Evolutionary conservation across 768 basidiomycete genomes (phyloP).

Genomic region (Hysterangium stoloniferum): DNA sequence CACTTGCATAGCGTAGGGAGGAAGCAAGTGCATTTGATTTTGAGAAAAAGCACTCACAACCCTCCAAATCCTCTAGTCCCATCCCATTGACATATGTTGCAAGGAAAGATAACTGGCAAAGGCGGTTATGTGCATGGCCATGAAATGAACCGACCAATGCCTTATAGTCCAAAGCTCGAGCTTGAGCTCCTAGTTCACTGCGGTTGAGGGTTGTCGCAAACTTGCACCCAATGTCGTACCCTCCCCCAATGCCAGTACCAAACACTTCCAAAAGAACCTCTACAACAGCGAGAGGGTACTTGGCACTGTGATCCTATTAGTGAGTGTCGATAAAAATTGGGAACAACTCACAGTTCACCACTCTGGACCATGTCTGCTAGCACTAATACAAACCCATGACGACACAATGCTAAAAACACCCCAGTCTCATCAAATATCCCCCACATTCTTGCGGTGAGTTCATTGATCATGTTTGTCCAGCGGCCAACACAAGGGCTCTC

Average conservation of each 20-base stretch:
- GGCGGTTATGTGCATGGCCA: slow-evolving; percentile 13
- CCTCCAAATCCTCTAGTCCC: slow-evolving; percentile 19
- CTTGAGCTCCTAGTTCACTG: slow-evolving; percentile 12
- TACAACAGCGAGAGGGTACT: slow-evolving; percentile 17
- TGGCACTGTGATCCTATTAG: slow-evolving; percentile 14
- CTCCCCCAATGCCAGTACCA: slow-evolving; percentile 11
- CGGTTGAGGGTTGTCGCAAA: slow-evolving; percentile 14
- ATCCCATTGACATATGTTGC: slow-evolving; percentile 15
- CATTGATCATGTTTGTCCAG: slow-evolving; percentile 25
- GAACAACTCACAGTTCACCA: slow-evolving; percentile 30
- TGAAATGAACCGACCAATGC: slow-evolving; percentile 20
- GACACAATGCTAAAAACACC: slow-evolving; percentile 29
- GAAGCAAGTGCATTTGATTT: slow-evolving; percentile 20
- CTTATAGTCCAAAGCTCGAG: slow-evolving; percentile 1
- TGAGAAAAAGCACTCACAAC: slow-evolving; percentile 16
- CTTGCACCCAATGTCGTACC: slow-evolving; percentile 21
- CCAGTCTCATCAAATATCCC: slow-evolving; percentile 31
- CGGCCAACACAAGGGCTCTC: slow-evolving; percentile 21
- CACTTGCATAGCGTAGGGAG: slow-evolving; percentile 16
- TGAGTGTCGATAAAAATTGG: background rate
- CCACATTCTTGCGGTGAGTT: slow-evolving; percentile 28
- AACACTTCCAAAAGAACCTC: slow-evolving; percentile 11
- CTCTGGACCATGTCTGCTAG: slow-evolving; percentile 27
- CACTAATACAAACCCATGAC: slow-evolving; percentile 26
- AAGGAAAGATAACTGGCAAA: slow-evolving; percentile 21